These are phyloP conservation scores for Psilocybe tampanensis DNA, from an alignment of 768 basidiomycete genomes.

Conservation along the genomic window DNA sequence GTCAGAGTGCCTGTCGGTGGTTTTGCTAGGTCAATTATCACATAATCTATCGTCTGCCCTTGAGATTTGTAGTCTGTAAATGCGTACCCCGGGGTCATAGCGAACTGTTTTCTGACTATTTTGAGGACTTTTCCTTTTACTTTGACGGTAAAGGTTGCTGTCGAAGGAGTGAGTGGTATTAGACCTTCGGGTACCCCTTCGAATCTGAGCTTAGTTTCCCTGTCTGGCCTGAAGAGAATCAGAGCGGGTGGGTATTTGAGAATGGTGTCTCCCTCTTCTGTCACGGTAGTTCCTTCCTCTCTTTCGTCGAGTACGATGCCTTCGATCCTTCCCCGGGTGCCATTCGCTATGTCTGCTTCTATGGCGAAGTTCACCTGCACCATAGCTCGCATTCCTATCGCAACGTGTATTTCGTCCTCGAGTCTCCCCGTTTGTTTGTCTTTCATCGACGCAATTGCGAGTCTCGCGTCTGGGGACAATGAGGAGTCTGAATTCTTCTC, in stretches of 20 bases:
- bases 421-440: constrained; percentile 21
- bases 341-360: too few relatives aligned
- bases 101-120: constrained; percentile 26
- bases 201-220: constrained; percentile 2
- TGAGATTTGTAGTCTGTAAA: constrained; percentile 45
- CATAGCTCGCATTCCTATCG: constrained; percentile 35
- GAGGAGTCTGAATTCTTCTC: not conserved
- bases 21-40: constrained; percentile 36
- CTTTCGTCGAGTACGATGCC: constrained; percentile 35
- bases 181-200: constrained; percentile 4
- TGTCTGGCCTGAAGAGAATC: constrained; percentile 34
- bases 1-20: constrained; percentile 28
- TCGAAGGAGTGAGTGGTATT: constrained; percentile 9
- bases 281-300: constrained; percentile 18
- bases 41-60: constrained; percentile 37
- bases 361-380: too few relatives aligned
- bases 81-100: too few relatives aligned
- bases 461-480: not conserved
- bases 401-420: constrained; percentile 24
- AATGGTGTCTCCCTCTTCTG: not conserved
- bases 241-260: constrained; percentile 32
- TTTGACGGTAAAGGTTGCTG: constrained; percentile 18
- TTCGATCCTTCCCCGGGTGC: constrained; percentile 34
- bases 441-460: constrained; percentile 1
- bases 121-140: not conserved